These are phyloP conservation scores for Ophiostoma sp. DNA, from an alignment of 2,329 filamentous ascomycete species.

Conservation along the genomic window DNA sequence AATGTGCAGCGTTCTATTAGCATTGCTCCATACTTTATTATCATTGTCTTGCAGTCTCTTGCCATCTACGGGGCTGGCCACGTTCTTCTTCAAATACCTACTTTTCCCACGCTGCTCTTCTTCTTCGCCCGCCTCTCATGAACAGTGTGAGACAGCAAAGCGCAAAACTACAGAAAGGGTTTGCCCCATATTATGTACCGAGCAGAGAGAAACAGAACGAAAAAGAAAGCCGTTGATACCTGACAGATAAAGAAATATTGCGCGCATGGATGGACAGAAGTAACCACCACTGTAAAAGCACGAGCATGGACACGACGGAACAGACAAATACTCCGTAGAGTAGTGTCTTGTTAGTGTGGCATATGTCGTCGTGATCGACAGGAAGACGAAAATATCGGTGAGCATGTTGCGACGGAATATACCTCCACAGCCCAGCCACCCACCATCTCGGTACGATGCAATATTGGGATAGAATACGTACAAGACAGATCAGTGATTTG, in stretches of 20 bases:
- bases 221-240: neutral
- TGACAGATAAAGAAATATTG: slow-evolving; percentile 13
- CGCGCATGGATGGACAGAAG: neutral
- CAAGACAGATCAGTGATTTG: too few species aligned
- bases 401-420: slow-evolving; percentile 10
- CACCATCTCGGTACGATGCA: too few species aligned
- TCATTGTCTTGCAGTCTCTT: neutral
- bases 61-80: too few species aligned
- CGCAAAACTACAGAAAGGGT: neutral
- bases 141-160: neutral
- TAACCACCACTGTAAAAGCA: neutral
- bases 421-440: slow-evolving; percentile 5
- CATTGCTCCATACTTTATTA: too few species aligned
- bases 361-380: slow-evolving; percentile 4
- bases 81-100: neutral
- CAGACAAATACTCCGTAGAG: slow-evolving; percentile 1
- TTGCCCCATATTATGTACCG: neutral
- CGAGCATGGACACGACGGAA: slow-evolving; percentile 4
- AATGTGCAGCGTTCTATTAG: neutral
- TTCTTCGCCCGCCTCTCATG: neutral
- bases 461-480: neutral
- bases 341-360: slow-evolving; percentile 1
- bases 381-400: slow-evolving; percentile 10
- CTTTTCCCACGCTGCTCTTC: neutral
- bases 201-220: neutral